phyloP scores from a whole-genome alignment of 129 eudicot species.

The Centrapalus pauciflorus region DNA sequence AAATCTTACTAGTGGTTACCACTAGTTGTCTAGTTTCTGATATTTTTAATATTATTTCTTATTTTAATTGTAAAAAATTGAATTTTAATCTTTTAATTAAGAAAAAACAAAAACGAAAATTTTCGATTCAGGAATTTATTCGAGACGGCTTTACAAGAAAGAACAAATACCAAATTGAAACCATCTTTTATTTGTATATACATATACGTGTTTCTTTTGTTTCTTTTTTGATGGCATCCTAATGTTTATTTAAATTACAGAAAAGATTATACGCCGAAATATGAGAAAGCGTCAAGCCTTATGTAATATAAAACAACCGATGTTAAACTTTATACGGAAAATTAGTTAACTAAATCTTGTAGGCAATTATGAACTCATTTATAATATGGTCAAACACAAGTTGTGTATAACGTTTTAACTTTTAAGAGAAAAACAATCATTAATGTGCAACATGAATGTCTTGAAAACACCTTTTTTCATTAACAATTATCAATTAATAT shows the following conservation, averaged over 20 bases:
- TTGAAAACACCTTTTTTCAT: not conserved
- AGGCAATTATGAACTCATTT: not conserved
- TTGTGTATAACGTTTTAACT: conserved; percentile 16
- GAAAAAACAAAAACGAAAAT: not conserved
- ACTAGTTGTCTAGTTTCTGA: conserved; percentile 5
- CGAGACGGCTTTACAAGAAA: conserved; percentile 18
- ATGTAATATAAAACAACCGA: not conserved
- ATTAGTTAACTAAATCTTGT: not conserved
- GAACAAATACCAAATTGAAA: conserved; percentile 6
- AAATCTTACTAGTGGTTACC: conserved; percentile 19
- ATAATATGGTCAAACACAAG: conserved; percentile 12
- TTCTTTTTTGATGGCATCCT: conserved; percentile 10
- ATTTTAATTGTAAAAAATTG: not conserved
- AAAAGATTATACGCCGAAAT: not conserved
- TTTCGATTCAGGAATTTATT: conserved; percentile 2
- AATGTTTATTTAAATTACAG: not conserved
- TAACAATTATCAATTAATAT: not conserved
- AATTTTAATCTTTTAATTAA: not conserved
- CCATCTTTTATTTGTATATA: conserved; percentile 8
- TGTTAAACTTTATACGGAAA: not conserved
- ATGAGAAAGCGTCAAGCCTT: not conserved
- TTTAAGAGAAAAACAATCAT: conserved; percentile 1
- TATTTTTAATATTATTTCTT: not conserved
- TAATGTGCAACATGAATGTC: not conserved
- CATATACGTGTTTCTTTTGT: not conserved